phyloP scores from a whole-genome alignment of 2,329 filamentous ascomycete genomes.

The Talaromyces sp. region DNA sequence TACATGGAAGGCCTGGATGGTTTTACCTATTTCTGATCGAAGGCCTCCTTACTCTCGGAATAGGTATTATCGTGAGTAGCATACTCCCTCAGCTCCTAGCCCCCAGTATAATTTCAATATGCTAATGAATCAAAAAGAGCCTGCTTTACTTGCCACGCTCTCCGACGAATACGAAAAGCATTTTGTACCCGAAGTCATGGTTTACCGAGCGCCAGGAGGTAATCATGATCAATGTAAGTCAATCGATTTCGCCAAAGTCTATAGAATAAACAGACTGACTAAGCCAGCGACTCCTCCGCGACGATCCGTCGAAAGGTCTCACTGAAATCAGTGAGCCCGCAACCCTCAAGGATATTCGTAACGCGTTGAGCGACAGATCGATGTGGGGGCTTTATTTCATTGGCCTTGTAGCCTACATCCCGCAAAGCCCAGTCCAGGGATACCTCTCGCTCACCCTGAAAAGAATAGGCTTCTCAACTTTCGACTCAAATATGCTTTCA shows the following conservation, averaged over 20 bases:
- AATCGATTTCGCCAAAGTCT: background rate
- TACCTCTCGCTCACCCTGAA: constrained; percentile 57
- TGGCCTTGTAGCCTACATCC: constrained; percentile 55
- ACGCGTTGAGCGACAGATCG: constrained; percentile 8
- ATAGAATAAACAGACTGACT: background rate
- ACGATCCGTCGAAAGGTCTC: constrained; percentile 56
- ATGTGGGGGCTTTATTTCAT: constrained; percentile 45
- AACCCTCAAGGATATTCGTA: background rate
- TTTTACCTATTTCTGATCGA: constrained; percentile 58
- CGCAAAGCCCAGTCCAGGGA: constrained; percentile 47
- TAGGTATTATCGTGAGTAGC: constrained; percentile 50
- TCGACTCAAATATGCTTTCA: constrained; percentile 32
- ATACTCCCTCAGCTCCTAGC: background rate
- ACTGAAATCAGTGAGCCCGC: constrained; percentile 2
- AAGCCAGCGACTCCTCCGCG: constrained; percentile 48
- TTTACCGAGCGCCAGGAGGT: constrained; percentile 59
- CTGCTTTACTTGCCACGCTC: constrained; percentile 56
- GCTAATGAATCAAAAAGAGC: background rate
- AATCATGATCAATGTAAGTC: constrained; percentile 55
- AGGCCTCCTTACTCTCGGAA: constrained; percentile 51
- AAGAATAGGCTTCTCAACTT: constrained; percentile 29
- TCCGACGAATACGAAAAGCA: constrained; percentile 52
- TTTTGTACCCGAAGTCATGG: constrained; percentile 58
- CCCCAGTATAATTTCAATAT: background rate
- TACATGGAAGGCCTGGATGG: constrained; percentile 39